Percentiles rank a stretch among this genome's conserved stretches.
These are phyloP conservation scores for Graphilbum fragrans DNA, from an alignment of 2,329 filamentous ascomycete genomes.

Conservation along the genomic window DNA sequence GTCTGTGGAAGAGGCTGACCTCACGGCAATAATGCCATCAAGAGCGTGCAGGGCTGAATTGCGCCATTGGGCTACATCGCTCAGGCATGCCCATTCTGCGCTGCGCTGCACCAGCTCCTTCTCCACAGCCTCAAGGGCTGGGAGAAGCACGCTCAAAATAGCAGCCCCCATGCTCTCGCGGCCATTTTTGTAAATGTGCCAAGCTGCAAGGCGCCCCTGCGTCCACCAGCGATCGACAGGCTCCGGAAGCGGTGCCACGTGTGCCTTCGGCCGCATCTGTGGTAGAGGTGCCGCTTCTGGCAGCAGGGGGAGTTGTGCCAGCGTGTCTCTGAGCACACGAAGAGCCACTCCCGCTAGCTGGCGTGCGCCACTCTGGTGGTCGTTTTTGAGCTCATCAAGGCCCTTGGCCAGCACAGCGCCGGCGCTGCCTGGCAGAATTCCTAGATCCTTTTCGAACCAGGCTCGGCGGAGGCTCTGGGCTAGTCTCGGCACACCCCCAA, in stretches of 20 bases:
- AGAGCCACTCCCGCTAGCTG: constrained; percentile 45
- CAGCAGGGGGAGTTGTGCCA: constrained; percentile 14
- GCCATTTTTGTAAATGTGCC: constrained; percentile 54
- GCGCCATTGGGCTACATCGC: constrained; percentile 5
- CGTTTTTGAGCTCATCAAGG: constrained; percentile 35
- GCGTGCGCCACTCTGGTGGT: constrained; percentile 47
- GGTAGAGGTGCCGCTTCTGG: neutral
- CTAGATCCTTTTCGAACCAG: constrained; percentile 43
- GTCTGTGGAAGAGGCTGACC: constrained; percentile 12
- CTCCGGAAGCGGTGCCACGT: constrained; percentile 1
- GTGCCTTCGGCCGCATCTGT: neutral
- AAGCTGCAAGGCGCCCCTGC: constrained; percentile 40
- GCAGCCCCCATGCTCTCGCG: constrained; percentile 55
- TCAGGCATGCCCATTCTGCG: constrained; percentile 4
- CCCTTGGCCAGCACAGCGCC: constrained; percentile 31
- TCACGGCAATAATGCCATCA: constrained; percentile 9
- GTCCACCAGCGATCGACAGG: constrained; percentile 37
- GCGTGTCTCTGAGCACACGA: constrained; percentile 31
- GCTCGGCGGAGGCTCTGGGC: constrained; percentile 45
- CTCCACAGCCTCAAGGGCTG: constrained; percentile 29
- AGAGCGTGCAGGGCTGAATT: constrained; percentile 8
- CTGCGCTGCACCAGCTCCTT: constrained; percentile 14
- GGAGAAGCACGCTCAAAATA: constrained; percentile 37
- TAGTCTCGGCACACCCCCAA: constrained; percentile 44
- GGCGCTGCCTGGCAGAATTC: constrained; percentile 20